Evolutionary conservation across 176 grass and related monocot species (phyloP).

Genomic region (Lolium rigidum): DNA sequence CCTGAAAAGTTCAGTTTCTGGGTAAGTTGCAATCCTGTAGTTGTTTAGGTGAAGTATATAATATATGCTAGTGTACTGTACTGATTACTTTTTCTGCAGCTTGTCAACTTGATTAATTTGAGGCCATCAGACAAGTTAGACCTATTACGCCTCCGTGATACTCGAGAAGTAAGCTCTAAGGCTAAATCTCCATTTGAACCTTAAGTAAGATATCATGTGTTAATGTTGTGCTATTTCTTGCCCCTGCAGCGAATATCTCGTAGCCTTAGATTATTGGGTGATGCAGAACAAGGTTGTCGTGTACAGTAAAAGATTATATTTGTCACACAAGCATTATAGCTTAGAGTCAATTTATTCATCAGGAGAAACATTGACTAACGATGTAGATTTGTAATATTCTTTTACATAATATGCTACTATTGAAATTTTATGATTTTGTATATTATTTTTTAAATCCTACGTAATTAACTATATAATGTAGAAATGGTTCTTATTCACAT

Average conservation of each 20-base stretch:
- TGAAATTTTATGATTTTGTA: conserved; percentile 45
- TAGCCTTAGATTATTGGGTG: conserved; percentile 60
- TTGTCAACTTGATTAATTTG: conserved; percentile 81
- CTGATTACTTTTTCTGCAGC: conserved; percentile 51
- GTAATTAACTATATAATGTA: conserved; percentile 8
- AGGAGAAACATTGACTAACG: conserved; percentile 28
- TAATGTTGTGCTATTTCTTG: conserved; percentile 35
- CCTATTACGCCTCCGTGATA: conserved; percentile 67
- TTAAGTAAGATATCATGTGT: conserved; percentile 26
- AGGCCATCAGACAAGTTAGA: conserved; percentile 87
- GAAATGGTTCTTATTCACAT: neutral
- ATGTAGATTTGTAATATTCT: conserved; percentile 39
- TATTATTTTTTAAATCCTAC: neutral
- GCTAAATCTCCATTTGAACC: conserved; percentile 18
- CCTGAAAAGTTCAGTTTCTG: conserved; percentile 98
- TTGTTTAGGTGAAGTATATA: conserved; percentile 22
- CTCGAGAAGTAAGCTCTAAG: conserved; percentile 64
- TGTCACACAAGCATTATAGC: conserved; percentile 32
- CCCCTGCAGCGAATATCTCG: conserved; percentile 75
- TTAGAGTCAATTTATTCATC: conserved; percentile 56
- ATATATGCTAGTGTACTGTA: neutral
- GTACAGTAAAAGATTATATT: conserved; percentile 61
- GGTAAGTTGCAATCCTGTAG: conserved; percentile 46
- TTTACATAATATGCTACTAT: conserved; percentile 27
- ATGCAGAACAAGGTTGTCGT: conserved; percentile 77